These are phyloP conservation scores for Pseudoturritis turrita DNA, from an alignment of 345 rosid genomes.

Conservation along the genomic window DNA sequence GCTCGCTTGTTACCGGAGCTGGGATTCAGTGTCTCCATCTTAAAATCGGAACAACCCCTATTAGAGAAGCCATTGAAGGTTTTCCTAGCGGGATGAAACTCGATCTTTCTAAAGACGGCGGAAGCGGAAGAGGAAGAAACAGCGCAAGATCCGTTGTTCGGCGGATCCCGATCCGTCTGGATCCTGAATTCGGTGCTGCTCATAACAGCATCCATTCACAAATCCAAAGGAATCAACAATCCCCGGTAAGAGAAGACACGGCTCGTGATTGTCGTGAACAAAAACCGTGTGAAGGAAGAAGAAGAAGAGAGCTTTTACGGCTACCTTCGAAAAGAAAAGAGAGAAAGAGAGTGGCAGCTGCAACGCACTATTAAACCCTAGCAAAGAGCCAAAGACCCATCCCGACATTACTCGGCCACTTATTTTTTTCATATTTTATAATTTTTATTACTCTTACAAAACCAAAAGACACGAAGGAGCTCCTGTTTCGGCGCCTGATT, in stretches of 20 bases:
- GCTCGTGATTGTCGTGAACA: neutral
- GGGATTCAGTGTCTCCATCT: slow-evolving; percentile 71
- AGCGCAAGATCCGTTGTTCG: slow-evolving; percentile 31
- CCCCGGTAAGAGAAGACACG: neutral
- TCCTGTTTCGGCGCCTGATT: slow-evolving; percentile 9
- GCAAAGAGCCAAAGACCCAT: slow-evolving; percentile 20
- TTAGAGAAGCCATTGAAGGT: slow-evolving; percentile 39
- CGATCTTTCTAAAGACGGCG: slow-evolving; percentile 40
- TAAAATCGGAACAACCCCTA: slow-evolving; percentile 47
- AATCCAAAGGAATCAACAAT: slow-evolving; percentile 6
- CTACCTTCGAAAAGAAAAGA: slow-evolving; percentile 45
- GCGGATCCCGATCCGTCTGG: slow-evolving; percentile 30
- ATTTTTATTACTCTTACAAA: neutral
- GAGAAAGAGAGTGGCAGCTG: slow-evolving; percentile 5
- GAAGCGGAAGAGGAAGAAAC: slow-evolving; percentile 29
- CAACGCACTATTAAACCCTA: slow-evolving; percentile 61
- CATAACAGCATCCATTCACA: slow-evolving; percentile 24
- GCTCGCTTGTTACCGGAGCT: slow-evolving; percentile 22
- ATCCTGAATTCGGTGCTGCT: slow-evolving; percentile 15
- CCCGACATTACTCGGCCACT: slow-evolving; percentile 11
- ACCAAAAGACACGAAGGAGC: neutral
- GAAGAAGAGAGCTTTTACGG: slow-evolving; percentile 34
- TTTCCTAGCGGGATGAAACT: slow-evolving; percentile 66
- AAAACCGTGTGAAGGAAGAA: slow-evolving; percentile 9
- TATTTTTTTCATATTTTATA: neutral